phyloP scores from a whole-genome alignment of 2,329 filamentous ascomycete genomes.

The Pezicula carpinea region DNA sequence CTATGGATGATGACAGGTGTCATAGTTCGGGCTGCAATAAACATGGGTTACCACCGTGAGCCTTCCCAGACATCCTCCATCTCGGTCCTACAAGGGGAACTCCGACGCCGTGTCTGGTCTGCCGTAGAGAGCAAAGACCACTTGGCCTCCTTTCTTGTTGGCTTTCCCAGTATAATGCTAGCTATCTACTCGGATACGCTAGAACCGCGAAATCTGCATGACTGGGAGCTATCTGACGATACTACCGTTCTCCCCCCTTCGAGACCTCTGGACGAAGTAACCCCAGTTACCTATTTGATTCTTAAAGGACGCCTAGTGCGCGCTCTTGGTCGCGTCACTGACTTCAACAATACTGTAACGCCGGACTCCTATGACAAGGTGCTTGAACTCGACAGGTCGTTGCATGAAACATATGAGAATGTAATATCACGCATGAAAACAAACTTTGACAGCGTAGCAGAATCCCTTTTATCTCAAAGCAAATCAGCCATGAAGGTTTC shows the following conservation, averaged over 20 bases:
- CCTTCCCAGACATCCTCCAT: constrained; percentile 68
- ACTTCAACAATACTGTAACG: constrained; percentile 46
- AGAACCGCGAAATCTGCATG: constrained; percentile 70
- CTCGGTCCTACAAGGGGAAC: constrained; percentile 72
- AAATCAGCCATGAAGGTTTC: constrained; percentile 66
- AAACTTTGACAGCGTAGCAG: constrained; percentile 58
- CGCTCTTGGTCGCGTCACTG: constrained; percentile 65
- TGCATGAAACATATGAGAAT: constrained; percentile 55
- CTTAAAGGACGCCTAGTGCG: constrained; percentile 63
- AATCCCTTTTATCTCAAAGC: constrained; percentile 44
- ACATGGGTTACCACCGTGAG: constrained; percentile 62
- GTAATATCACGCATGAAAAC: constrained; percentile 73
- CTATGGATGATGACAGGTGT: constrained; percentile 44
- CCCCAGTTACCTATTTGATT: constrained; percentile 73
- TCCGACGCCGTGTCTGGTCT: constrained; percentile 62
- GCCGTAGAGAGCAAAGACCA: constrained; percentile 67
- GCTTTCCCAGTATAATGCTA: constrained; percentile 58
- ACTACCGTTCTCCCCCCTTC: constrained; percentile 63
- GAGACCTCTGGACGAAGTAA: constrained; percentile 61
- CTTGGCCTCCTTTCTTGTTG: constrained; percentile 68
- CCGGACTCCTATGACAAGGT: constrained; percentile 58
- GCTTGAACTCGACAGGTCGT: constrained; percentile 52
- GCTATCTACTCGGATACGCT: constrained; percentile 69
- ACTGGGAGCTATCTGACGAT: constrained; percentile 68
- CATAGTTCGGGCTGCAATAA: constrained; percentile 46